phyloP scores from a whole-genome alignment of 164 flowering plant genomes.

The Aristolochia contorta region DNA sequence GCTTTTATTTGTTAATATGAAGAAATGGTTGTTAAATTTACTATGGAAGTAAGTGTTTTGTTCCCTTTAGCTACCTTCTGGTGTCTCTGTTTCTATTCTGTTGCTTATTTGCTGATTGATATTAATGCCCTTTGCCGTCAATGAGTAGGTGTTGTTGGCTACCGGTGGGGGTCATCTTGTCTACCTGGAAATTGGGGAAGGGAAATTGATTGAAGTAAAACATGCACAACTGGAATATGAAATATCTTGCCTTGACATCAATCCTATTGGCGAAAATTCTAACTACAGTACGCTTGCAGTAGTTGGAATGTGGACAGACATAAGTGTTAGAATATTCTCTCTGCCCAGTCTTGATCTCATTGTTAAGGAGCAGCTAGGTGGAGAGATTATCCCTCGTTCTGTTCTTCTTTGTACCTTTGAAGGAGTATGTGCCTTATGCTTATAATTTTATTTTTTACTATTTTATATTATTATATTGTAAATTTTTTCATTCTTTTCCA shows the following conservation, averaged over 20 bases:
- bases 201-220: conserved; percentile 48
- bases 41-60: no score
- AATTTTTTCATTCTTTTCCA: conserved; percentile 19
- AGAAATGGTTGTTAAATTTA: neutral
- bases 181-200: conserved; percentile 82
- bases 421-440: conserved; percentile 52
- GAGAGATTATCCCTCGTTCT: conserved; percentile 97
- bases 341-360: conserved; percentile 76
- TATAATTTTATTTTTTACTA: neutral
- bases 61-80: neutral
- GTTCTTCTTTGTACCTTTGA: conserved; percentile 95
- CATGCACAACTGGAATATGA: conserved; percentile 76
- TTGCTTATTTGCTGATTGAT: neutral
- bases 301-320: conserved; percentile 99
- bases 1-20: neutral
- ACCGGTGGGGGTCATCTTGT: conserved; percentile 89
- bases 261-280: conserved; percentile 79
- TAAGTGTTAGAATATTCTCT: conserved; percentile 77
- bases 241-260: conserved; percentile 92
- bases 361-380: conserved; percentile 82
- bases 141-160: conserved; percentile 76
- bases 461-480: neutral
- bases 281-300: conserved; percentile 77
- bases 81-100: neutral
- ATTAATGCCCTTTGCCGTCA: neutral